Base-by-base conservation (phyloP, 805 yeast genomes). In the Teunomyces atbi region DNA sequence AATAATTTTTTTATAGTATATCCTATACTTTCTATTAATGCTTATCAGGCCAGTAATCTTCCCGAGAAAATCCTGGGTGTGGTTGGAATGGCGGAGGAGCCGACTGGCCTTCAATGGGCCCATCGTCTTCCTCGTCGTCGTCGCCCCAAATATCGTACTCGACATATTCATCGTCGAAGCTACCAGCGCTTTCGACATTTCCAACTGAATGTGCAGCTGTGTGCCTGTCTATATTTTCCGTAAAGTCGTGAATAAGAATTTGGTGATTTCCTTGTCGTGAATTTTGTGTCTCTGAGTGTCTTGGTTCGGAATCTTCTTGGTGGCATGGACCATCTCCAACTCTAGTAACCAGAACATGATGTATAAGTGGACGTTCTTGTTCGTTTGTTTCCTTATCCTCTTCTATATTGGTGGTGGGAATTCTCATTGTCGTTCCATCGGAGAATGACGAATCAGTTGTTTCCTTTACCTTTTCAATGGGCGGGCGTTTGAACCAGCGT, bases 1-100 rank as follows among this genome's bases (percentile, higher is more conserved):
- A 2, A 7, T 2, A 4, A 6, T 8, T 23, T 23, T 23, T 23
- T 23, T 23, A 23, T 11, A 36, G 39, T 36, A 21, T 21, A 20
- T 21, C 39, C 39, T 21, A 36, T 36, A n/a, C 39, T 36, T 43
- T 38, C 36, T 30, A 30, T 20, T 32, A 40, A 38, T 37, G 18
- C 26, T 47, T 45, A 20, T 46, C 39, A 26, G 44, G 73, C 73
- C 77, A 77, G 56, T 78, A 78, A 54, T 78, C 82, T 4, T 67
- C 76, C 6, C 46, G 45, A 12, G 56, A 54, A 53, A 69, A 78
- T 3, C 81, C 81, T 0, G 79, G 74, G 46, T 67, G 69, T 4
- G 73, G 70, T 37, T 64, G 64, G 52, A 78, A 78, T 2, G 71
- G 65, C 10, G 80, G 79, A 1, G 76, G 78, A 10, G 44, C 39